Conservation (phyloP, 345 rosid species). For the Euphorbia peplus region DNA sequence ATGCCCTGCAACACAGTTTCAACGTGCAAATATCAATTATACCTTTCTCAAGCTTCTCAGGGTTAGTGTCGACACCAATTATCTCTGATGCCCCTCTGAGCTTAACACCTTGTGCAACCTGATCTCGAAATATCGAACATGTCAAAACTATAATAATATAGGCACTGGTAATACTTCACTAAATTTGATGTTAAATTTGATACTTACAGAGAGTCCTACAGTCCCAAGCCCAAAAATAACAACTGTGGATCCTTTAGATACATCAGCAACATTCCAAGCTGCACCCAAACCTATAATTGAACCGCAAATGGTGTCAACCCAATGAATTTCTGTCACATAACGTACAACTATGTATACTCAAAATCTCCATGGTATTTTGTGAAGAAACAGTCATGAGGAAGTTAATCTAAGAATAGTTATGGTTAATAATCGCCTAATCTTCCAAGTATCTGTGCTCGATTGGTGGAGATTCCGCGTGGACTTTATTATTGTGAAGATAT, state of each 20-base stretch:
- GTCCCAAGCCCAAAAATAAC: constrained; percentile 92
- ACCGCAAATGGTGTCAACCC: not conserved
- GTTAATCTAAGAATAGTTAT: no score
- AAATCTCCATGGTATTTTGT: not conserved
- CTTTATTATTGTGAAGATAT: not conserved
- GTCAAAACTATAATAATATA: constrained; percentile 2
- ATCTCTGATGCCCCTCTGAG: constrained; percentile 76
- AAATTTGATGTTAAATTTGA: not conserved
- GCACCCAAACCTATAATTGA: constrained; percentile 74
- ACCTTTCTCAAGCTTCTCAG: constrained; percentile 73
- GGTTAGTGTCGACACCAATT: constrained; percentile 82
- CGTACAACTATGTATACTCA: not conserved
- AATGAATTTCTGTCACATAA: not conserved
- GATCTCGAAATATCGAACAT: constrained; percentile 8
- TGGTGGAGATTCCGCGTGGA: not conserved
- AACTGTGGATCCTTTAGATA: constrained; percentile 72
- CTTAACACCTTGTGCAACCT: constrained; percentile 97
- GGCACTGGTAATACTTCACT: not conserved
- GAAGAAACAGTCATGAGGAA: not conserved
- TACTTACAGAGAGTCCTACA: constrained; percentile 87
- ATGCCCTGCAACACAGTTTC: constrained; percentile 2
- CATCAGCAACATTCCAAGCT: constrained; percentile 91
- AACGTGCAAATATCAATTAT: constrained; percentile 9
- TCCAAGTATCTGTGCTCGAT: not conserved
- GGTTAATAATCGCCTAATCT: not conserved